Percentiles rank a stretch among this genome's conserved stretches.
Evolutionary conservation across 768 basidiomycete genomes (phyloP).

Genomic region (Amanita muscaria): DNA sequence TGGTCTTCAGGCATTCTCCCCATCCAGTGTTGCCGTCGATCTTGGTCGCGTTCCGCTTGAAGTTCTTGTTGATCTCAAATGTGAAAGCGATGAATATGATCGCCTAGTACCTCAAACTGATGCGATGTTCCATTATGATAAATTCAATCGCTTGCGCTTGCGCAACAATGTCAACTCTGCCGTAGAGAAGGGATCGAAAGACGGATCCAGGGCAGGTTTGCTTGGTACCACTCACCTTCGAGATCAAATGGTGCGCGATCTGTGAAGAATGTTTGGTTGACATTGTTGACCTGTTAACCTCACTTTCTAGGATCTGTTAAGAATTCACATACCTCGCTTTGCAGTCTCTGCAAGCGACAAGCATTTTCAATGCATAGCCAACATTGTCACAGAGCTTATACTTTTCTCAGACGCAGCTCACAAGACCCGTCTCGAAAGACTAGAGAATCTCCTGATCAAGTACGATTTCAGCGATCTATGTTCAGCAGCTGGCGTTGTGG

Average conservation of each 20-base stretch:
- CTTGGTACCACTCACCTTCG: constrained; percentile 21
- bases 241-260: constrained; percentile 25
- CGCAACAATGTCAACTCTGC: constrained; percentile 60
- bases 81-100: constrained; percentile 77
- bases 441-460: constrained; percentile 77
- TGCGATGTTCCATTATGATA: constrained; percentile 82
- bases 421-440: constrained; percentile 63
- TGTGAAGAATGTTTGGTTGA: neutral
- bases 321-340: constrained; percentile 76
- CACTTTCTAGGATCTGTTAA: constrained; percentile 68
- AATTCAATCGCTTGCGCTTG: constrained; percentile 85
- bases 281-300: neutral
- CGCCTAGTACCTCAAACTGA: constrained; percentile 86
- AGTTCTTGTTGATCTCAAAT: constrained; percentile 76
- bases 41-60: constrained; percentile 77
- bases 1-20: constrained; percentile 85
- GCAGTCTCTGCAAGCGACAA: constrained; percentile 77
- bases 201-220: constrained; percentile 20
- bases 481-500: constrained; percentile 64
- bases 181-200: constrained; percentile 26
- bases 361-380: constrained; percentile 80
- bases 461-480: constrained; percentile 80
- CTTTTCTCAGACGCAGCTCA: constrained; percentile 87
- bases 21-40: constrained; percentile 34
- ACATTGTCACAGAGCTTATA: constrained; percentile 77